Percentiles rank a stretch among this genome's conserved stretches.
Evolutionary conservation across 2,329 filamentous ascomycete species (phyloP).

Genomic region (Penicillium sp.): DNA sequence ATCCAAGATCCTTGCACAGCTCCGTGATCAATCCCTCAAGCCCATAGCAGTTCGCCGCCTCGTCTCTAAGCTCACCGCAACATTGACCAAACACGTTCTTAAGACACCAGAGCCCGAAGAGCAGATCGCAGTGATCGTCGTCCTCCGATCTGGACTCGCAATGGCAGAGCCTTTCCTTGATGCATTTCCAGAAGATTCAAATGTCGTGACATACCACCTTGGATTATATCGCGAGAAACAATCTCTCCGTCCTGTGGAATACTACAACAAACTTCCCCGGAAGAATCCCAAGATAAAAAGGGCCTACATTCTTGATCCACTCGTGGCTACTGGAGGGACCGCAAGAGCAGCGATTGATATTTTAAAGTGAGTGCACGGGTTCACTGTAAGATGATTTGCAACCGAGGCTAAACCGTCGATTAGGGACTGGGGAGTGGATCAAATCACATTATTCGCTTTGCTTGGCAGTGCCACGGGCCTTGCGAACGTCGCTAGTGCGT

Average conservation of each 20-base stretch:
- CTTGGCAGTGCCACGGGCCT: constrained; percentile 22
- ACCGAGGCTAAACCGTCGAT: background rate
- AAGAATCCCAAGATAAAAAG: constrained; percentile 24
- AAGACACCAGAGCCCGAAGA: constrained; percentile 12
- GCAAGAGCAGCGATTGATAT: constrained; percentile 26
- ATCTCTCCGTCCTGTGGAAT: constrained; percentile 28
- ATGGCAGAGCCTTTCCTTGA: constrained; percentile 40
- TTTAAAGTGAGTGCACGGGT: constrained; percentile 25
- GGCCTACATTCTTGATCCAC: constrained; percentile 27
- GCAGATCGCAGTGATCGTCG: constrained; percentile 29
- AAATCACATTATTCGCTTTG: constrained; percentile 28
- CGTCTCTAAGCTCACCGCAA: constrained; percentile 17
- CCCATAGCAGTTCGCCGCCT: constrained; percentile 6
- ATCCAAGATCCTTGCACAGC: constrained; percentile 7
- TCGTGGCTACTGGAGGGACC: constrained; percentile 29
- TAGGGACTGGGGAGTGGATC: constrained; percentile 29
- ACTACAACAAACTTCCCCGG: constrained; percentile 30
- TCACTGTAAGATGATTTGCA: too few relatives aligned
- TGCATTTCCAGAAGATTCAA: constrained; percentile 21
- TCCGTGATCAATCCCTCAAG: constrained; percentile 7
- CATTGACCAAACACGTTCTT: constrained; percentile 22
- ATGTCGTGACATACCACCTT: constrained; percentile 28
- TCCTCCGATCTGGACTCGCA: constrained; percentile 36
- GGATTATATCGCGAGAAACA: constrained; percentile 28
- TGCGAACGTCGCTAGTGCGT: constrained; percentile 21